Percentiles rank a stretch among this genome's conserved stretches.
These are phyloP conservation scores for Glycyrrhiza uralensis DNA, from an alignment of 306 rosid genomes.

Conservation along the genomic window DNA sequence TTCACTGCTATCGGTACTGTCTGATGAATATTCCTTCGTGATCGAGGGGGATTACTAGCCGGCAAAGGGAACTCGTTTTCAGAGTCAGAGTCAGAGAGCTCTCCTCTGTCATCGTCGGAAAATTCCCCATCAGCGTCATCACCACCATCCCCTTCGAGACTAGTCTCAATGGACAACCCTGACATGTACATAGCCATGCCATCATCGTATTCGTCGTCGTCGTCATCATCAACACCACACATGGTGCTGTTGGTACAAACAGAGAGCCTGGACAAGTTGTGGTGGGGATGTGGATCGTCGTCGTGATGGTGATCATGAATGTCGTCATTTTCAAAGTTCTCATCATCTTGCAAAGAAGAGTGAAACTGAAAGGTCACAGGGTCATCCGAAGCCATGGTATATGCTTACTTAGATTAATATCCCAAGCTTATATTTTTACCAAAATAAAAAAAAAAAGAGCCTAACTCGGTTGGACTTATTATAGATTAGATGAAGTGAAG, in stretches of 20 bases:
- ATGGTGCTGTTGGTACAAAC: constrained; percentile 39
- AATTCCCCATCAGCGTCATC: constrained; percentile 43
- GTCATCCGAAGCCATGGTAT: constrained; percentile 48
- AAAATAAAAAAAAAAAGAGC: too few relatives aligned
- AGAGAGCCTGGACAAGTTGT: constrained; percentile 55
- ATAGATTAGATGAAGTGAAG: not conserved
- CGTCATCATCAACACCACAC: constrained; percentile 23
- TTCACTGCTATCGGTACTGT: not conserved
- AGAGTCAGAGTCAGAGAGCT: constrained; percentile 34
- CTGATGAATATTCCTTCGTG: constrained; percentile 25
- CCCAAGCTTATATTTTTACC: too few relatives aligned
- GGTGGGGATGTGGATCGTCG: constrained; percentile 15
- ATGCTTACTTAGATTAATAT: too few relatives aligned
- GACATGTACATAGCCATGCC: constrained; percentile 38
- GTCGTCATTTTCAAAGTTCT: constrained; percentile 30
- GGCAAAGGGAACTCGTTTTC: constrained; percentile 50
- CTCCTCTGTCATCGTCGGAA: constrained; percentile 18
- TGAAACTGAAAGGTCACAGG: constrained; percentile 23
- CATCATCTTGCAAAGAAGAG: constrained; percentile 43
- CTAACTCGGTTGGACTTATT: not conserved
- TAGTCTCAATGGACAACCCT: constrained; percentile 46
- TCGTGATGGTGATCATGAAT: constrained; percentile 22
- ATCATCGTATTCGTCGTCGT: not conserved
- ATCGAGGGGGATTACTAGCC: constrained; percentile 44
- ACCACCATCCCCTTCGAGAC: constrained; percentile 31